Conservation (phyloP, 257 asterid species). For the Scutellaria galericulata region DNA sequence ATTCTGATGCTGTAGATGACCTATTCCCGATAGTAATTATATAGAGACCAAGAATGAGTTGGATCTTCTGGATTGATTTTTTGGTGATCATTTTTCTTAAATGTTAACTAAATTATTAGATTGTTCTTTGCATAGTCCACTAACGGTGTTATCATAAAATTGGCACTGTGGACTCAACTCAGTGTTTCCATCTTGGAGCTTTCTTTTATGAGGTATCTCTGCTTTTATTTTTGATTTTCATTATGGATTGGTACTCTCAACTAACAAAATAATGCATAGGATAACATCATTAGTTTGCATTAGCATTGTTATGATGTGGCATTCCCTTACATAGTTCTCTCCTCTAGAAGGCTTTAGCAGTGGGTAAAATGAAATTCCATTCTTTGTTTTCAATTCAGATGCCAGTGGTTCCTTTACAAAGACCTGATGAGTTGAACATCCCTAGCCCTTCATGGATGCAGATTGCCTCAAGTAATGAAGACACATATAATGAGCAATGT, state of each 20-base stretch:
- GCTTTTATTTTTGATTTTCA: neutral
- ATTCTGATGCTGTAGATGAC: slow-evolving; percentile 18
- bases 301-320: slow-evolving; percentile 17
- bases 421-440: slow-evolving; percentile 83
- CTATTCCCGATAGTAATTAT: neutral
- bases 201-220: neutral
- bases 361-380: slow-evolving; percentile 21
- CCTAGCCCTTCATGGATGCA: slow-evolving; percentile 97
- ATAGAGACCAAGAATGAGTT: neutral
- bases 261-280: neutral
- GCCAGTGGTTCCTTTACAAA: slow-evolving; percentile 91
- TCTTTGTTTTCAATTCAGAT: slow-evolving; percentile 53
- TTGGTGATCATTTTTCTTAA: slow-evolving; percentile 18
- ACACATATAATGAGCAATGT: slow-evolving; percentile 64
- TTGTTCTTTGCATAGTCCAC: slow-evolving; percentile 3
- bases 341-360: slow-evolving; percentile 12
- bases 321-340: neutral
- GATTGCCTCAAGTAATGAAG: slow-evolving; percentile 65
- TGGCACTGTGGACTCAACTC: neutral
- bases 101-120: neutral
- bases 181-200: neutral
- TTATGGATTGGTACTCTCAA: slow-evolving; percentile 2
- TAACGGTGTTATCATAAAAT: neutral
- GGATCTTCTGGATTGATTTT: neutral
- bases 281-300: neutral